Evolutionary conservation across 2,329 filamentous ascomycete genomes (phyloP).

Genomic region (Diaporthe caulivora): DNA sequence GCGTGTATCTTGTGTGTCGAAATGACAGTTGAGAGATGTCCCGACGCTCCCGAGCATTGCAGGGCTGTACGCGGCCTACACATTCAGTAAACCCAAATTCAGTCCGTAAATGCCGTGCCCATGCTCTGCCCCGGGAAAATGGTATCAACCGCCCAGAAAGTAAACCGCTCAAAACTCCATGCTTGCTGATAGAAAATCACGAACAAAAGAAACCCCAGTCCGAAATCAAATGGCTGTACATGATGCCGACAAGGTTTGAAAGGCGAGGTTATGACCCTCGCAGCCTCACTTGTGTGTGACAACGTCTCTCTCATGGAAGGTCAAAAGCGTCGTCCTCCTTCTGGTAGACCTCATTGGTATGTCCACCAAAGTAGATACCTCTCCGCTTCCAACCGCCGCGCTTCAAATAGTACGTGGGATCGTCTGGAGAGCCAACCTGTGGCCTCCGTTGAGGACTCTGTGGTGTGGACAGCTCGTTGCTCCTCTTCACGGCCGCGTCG

Average conservation of each 20-base stretch:
- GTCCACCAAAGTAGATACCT: slow-evolving; percentile 49
- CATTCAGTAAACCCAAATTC: background rate
- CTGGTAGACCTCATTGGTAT: slow-evolving; percentile 39
- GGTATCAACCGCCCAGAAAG: slow-evolving; percentile 2
- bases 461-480: slow-evolving; percentile 28
- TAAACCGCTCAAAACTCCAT: slow-evolving; percentile 35
- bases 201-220: slow-evolving; percentile 12
- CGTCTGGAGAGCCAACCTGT: slow-evolving; percentile 40
- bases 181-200: slow-evolving; percentile 23
- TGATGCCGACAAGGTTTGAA: slow-evolving; percentile 7
- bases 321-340: slow-evolving; percentile 47
- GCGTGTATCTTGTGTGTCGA: background rate
- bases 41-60: slow-evolving; percentile 3
- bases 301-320: slow-evolving; percentile 33
- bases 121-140: slow-evolving; percentile 20
- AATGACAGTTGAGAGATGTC: background rate
- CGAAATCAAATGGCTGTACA: background rate
- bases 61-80: slow-evolving; percentile 18
- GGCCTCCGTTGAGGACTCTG: slow-evolving; percentile 41
- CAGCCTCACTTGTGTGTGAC: background rate
- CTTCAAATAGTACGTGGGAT: slow-evolving; percentile 47
- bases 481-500: slow-evolving; percentile 34
- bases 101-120: background rate
- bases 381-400: slow-evolving; percentile 53
- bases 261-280: background rate